phyloP scores from a whole-genome alignment of 2,329 filamentous ascomycete genomes.

The Rachicladosporium sp. region DNA sequence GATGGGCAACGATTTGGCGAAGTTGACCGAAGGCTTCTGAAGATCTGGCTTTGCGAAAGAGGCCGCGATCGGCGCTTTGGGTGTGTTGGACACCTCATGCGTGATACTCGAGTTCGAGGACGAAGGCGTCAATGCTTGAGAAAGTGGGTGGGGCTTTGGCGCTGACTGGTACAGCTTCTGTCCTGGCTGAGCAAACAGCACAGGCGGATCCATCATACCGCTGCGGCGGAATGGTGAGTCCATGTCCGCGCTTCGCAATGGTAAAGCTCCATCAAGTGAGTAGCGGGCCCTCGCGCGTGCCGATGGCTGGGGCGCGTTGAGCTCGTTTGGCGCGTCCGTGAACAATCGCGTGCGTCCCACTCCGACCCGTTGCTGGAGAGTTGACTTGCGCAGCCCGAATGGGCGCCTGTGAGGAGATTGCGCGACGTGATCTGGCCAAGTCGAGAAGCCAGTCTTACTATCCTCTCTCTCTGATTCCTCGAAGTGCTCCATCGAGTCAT shows the following conservation, averaged over 20 bases:
- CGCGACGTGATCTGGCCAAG: slow-evolving; percentile 3
- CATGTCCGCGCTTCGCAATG: slow-evolving; percentile 52
- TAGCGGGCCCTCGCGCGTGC: slow-evolving; percentile 46
- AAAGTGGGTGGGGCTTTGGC: slow-evolving; percentile 62
- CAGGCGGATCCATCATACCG: slow-evolving; percentile 53
- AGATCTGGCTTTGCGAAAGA: slow-evolving; percentile 11
- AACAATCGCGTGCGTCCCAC: slow-evolving; percentile 27
- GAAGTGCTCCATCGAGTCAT: slow-evolving; percentile 12
- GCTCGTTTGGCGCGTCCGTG: slow-evolving; percentile 19
- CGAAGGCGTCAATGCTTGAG: slow-evolving; percentile 74
- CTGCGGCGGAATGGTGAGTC: slow-evolving; percentile 46
- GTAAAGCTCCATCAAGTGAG: slow-evolving; percentile 66
- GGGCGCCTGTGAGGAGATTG: slow-evolving; percentile 22
- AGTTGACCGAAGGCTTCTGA: slow-evolving; percentile 29
- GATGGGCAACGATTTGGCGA: slow-evolving; percentile 65
- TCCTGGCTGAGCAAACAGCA: slow-evolving; percentile 22
- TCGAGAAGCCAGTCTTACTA: slow-evolving; percentile 21
- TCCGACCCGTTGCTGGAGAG: slow-evolving; percentile 71
- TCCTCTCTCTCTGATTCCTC: slow-evolving; percentile 20
- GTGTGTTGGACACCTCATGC: slow-evolving; percentile 50
- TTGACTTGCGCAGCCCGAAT: slow-evolving; percentile 59
- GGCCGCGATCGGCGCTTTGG: slow-evolving; percentile 39
- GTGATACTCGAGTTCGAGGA: slow-evolving; percentile 67
- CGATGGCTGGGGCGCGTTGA: slow-evolving; percentile 15
- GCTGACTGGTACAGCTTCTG: slow-evolving; percentile 25